Conservation (phyloP, 2,329 filamentous ascomycete species). For the Calonectria pseudoreteaudii region DNA sequence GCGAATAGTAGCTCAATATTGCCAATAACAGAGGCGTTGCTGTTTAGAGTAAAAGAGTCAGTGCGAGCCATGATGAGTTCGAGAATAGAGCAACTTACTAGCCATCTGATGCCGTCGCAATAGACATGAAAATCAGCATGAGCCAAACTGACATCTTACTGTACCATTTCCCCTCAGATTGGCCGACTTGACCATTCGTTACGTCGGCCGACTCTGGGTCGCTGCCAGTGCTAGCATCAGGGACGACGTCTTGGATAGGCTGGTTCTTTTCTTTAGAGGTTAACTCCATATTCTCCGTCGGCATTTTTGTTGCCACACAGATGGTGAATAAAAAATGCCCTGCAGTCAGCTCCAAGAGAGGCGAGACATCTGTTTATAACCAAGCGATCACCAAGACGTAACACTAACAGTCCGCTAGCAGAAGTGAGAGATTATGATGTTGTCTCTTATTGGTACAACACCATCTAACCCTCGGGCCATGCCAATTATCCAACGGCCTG, state of each 20-base stretch:
- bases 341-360: not conserved
- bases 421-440: not conserved
- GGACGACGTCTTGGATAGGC: not conserved
- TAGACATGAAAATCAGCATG: not conserved
- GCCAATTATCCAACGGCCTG: not conserved
- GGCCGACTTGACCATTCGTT: not conserved
- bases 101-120: not conserved
- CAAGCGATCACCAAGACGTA: not conserved
- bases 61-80: not conserved
- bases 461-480: not conserved
- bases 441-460: not conserved
- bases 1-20: conserved; percentile 56
- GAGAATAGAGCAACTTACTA: not conserved
- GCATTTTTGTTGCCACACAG: not conserved
- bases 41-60: conserved; percentile 28
- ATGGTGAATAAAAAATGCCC: not conserved
- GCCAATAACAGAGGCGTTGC: conserved; percentile 58
- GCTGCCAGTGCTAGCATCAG: not conserved
- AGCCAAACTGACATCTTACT: not conserved
- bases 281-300: not conserved
- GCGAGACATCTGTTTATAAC: not conserved
- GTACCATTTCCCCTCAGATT: not conserved
- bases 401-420: not conserved
- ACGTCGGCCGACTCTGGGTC: not conserved
- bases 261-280: not conserved